Evolutionary conservation across 73 alveolate genomes (phyloP), one percentile per base, ranked within the genome.

Genomic region (Tetrahymena malaccensis): DNA sequence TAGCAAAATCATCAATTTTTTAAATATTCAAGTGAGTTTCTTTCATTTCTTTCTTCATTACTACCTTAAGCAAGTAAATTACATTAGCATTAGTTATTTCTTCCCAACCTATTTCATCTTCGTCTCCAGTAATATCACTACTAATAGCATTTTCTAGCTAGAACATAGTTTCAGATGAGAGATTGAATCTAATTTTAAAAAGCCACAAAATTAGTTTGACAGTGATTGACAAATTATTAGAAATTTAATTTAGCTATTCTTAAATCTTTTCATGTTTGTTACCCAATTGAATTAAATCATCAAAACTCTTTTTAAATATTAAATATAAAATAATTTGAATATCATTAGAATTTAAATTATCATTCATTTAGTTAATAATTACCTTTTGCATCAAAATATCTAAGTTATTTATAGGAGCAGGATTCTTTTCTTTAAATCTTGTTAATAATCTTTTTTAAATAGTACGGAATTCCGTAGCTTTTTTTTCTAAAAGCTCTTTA

Each of bases 401-500:
- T 93, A 95, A 44, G 7, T 93, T 85, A 37, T 95, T 93, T n/a
- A 95, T 33, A 12, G 95, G 84, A n/a, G 97, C 95, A 43, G 97
- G 97, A 35, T 95, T 95, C 27, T 89, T 95, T 31, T 95, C 97
- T 89, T 95, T 95, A 34, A 44, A 95, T 95, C 97, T 95, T 21
- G 95, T 22, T 43, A 95, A 35, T 33, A 95, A 37, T 43, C 94
- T 95, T 70, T 95, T 95, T 89, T 95, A 43, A 35, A 95, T 95
- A 21, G 95, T 94, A 56, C 97, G 93, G 70, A 95, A 95, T 43
- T 95, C 97, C 16, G 43, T 44, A 21, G 97, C 97, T 85, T 95
- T 95, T 34, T 95, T 85, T 95, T 95, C 97, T 44, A 95, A 44
- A 22, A 85, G 95, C 34, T 95, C 70, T 33, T 95, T 58, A 44